A percentile compares a stretch with the other conserved stretches of the same genome.
Conservation (phyloP, 1,284 basidiomycete species). For the Tylopilus sp. region DNA sequence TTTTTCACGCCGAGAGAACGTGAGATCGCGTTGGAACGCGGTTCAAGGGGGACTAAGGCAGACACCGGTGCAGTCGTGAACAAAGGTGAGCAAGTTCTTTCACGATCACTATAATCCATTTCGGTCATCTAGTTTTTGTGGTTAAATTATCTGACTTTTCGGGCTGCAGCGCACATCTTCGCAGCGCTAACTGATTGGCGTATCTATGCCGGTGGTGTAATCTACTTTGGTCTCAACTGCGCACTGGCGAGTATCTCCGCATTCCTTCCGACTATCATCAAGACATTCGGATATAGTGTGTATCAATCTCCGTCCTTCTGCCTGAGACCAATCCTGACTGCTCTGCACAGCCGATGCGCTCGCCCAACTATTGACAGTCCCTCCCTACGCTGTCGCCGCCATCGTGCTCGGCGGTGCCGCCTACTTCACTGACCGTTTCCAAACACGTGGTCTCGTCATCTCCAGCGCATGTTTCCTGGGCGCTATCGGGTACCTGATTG, state of each 20-base stretch:
- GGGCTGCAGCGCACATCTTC: slow-evolving; percentile 64
- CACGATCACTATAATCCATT: neutral
- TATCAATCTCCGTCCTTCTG: slow-evolving; percentile 1
- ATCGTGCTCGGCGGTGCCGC: slow-evolving; percentile 74
- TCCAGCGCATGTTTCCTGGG: slow-evolving; percentile 60
- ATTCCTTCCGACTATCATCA: slow-evolving; percentile 88
- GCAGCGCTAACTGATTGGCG: slow-evolving; percentile 77
- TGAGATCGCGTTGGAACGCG: slow-evolving; percentile 76
- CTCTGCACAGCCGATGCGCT: slow-evolving; percentile 55
- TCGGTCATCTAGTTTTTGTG: neutral
- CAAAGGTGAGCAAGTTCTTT: slow-evolving; percentile 62
- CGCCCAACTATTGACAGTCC: slow-evolving; percentile 81
- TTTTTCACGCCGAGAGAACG: slow-evolving; percentile 80
- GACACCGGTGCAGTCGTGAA: slow-evolving; percentile 77
- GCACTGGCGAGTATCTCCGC: slow-evolving; percentile 84
- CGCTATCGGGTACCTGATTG: slow-evolving; percentile 54
- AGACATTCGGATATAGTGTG: slow-evolving; percentile 72
- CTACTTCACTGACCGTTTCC: slow-evolving; percentile 77
- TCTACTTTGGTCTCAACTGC: slow-evolving; percentile 85
- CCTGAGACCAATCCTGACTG: neutral
- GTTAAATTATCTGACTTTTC: neutral
- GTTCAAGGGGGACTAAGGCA: slow-evolving; percentile 74
- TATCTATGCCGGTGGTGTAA: slow-evolving; percentile 69
- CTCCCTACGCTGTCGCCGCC: slow-evolving; percentile 83
- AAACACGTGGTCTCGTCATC: slow-evolving; percentile 77